Conservation (phyloP, 371 early-diverging fungal species). For the Choanephora cucurbitarum region DNA sequence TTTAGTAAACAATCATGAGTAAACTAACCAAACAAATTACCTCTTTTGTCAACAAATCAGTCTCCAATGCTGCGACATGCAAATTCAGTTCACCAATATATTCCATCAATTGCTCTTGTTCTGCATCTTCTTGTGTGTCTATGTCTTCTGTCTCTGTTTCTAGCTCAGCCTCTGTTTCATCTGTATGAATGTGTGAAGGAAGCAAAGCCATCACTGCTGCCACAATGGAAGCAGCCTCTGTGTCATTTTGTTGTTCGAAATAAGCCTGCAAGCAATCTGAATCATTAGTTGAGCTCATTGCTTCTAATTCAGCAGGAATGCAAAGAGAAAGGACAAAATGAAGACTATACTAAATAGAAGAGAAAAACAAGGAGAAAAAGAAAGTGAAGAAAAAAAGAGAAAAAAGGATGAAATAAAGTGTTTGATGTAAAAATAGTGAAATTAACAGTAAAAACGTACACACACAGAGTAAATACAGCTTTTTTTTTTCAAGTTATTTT, state of each 20-base stretch:
- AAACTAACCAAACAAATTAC: constrained; percentile 11
- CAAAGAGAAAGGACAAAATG: not conserved
- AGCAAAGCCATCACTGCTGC: constrained; percentile 19
- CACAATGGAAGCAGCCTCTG: constrained; percentile 18
- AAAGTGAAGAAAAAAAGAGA: constrained; percentile 6
- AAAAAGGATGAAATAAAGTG: not conserved
- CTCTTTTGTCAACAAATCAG: constrained; percentile 28
- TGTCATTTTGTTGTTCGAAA: constrained; percentile 25
- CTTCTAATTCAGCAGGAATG: too few relatives aligned
- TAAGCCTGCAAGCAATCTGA: constrained; percentile 15
- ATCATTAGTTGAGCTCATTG: not conserved
- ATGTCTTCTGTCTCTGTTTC: constrained; percentile 1
- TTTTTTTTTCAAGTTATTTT: not conserved
- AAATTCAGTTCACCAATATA: not conserved
- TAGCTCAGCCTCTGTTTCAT: not conserved
- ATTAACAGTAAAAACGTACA: too few relatives aligned
- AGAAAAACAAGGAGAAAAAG: not conserved
- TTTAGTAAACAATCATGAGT: not conserved
- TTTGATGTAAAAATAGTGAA: not conserved
- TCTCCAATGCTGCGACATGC: constrained; percentile 13
- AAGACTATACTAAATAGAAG: not conserved
- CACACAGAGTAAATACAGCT: constrained; percentile 2
- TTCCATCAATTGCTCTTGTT: not conserved
- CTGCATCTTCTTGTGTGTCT: not conserved
- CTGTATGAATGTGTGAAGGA: constrained; percentile 16